A percentile compares a stretch with the other conserved stretches of the same genome.
These are phyloP conservation scores for Allium sativum DNA, from an alignment of 106 monocot species.

Conservation along the genomic window DNA sequence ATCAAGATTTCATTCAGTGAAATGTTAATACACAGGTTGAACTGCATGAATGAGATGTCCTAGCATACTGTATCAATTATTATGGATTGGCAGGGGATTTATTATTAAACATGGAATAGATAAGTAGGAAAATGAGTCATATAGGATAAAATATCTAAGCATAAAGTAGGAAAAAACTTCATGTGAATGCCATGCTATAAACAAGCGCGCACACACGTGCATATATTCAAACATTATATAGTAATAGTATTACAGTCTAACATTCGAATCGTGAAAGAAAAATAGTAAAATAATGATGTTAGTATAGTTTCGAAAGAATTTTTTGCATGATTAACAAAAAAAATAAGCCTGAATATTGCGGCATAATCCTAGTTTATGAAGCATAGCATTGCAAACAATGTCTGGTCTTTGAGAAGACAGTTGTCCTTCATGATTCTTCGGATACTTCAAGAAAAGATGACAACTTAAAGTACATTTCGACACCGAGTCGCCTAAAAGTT, in stretches of 20 bases:
- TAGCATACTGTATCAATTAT: neutral
- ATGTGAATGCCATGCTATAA: too few species aligned
- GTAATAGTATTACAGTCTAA: too few species aligned
- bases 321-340: neutral
- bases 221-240: too few species aligned
- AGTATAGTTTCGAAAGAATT: neutral
- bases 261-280: neutral
- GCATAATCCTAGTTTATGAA: constrained; percentile 56
- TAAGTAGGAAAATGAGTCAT: too few species aligned
- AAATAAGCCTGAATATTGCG: constrained; percentile 59
- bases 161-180: too few species aligned
- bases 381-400: constrained; percentile 65
- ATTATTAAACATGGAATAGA: too few species aligned
- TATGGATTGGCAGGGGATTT: too few species aligned
- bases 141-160: too few species aligned
- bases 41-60: neutral
- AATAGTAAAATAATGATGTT: neutral
- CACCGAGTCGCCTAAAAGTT: constrained; percentile 89
- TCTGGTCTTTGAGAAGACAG: constrained; percentile 44
- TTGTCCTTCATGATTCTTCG: constrained; percentile 68
- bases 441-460: constrained; percentile 60
- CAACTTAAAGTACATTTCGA: constrained; percentile 82
- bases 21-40: constrained; percentile 1
- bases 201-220: too few species aligned
- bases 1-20: neutral